Conservation (phyloP, 352 stramenopile species). For the Aphanomyces stellatus region DNA sequence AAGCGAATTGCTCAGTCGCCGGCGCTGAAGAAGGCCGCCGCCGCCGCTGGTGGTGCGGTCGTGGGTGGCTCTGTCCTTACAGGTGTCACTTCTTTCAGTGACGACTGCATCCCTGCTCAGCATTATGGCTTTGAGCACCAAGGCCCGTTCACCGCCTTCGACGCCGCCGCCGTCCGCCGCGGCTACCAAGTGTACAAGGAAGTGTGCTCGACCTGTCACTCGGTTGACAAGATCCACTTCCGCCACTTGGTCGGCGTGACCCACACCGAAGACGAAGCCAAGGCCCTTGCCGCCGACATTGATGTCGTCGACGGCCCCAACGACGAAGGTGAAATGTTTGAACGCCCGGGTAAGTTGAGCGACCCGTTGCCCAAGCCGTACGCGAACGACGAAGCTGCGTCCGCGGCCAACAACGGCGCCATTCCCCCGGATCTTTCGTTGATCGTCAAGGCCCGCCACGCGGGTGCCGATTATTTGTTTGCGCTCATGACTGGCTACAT, state of each 20-base stretch:
- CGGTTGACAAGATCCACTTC: conserved; percentile 95
- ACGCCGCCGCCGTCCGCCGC: conserved; percentile 91
- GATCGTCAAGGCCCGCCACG: conserved; percentile 95
- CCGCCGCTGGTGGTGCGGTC: conserved; percentile 50
- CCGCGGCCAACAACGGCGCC: conserved; percentile 95
- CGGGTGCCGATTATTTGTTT: conserved; percentile 96
- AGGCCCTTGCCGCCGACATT: conserved; percentile 88
- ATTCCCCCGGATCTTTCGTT: conserved; percentile 97
- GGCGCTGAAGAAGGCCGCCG: conserved; percentile 13
- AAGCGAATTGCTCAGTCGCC: conserved; percentile 11
- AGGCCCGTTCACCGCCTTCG: conserved; percentile 78
- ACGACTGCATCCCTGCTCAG: conserved; percentile 79
- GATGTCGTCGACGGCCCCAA: conserved; percentile 97
- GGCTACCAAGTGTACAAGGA: conserved; percentile 99
- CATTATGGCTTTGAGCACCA: conserved; percentile 87
- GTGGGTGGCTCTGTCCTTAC: conserved; percentile 70
- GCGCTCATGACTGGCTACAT: conserved; percentile 96
- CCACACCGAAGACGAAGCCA: conserved; percentile 90
- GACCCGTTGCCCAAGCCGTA: conserved; percentile 95
- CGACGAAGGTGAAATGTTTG: conserved; percentile 98
- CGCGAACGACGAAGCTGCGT: conserved; percentile 95
- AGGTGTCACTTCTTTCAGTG: conserved; percentile 71
- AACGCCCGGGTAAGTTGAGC: conserved; percentile 95
- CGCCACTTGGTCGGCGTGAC: conserved; percentile 97
- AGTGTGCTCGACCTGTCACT: conserved; percentile 97